A percentile compares a stretch with the other conserved stretches of the same genome.
Conservation (phyloP, 2,329 filamentous ascomycete genomes). For the Amesomyces nigricolor region DNA sequence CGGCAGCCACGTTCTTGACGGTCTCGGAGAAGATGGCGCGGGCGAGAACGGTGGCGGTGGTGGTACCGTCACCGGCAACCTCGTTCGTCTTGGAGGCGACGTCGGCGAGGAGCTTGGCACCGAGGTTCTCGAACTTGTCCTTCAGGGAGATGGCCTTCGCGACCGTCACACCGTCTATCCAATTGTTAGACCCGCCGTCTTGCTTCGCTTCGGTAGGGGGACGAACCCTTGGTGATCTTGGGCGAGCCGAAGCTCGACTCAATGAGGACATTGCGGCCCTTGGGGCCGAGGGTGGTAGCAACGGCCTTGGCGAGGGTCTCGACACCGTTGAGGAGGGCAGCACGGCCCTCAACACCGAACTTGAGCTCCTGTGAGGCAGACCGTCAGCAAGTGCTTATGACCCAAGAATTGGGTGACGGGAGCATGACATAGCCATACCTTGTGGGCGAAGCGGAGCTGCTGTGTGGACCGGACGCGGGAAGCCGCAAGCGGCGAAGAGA, state of each 20-base stretch:
- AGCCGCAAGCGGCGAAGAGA: conserved; percentile 60
- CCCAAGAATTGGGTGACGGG: background rate
- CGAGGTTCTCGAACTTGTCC: conserved; percentile 99
- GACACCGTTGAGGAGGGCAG: conserved; percentile 83
- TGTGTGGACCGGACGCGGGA: conserved; percentile 66
- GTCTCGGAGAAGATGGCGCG: conserved; percentile 99
- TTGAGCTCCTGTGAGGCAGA: conserved; percentile 73
- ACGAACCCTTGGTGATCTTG: conserved; percentile 95
- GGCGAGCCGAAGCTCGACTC: conserved; percentile 98
- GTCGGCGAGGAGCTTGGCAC: conserved; percentile 92
- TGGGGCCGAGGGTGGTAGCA: conserved; percentile 91
- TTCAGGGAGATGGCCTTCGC: conserved; percentile 85
- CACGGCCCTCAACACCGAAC: conserved; percentile 92
- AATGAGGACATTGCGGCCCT: conserved; percentile 97
- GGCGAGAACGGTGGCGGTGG: conserved; percentile 92
- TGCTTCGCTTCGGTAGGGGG: background rate
- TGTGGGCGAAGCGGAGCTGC: conserved; percentile 95
- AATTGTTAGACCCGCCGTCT: conserved; percentile 6
- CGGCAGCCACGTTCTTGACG: conserved; percentile 98
- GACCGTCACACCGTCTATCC: conserved; percentile 76
- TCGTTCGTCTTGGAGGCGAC: conserved; percentile 99
- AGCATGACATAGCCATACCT: conserved; percentile 61
- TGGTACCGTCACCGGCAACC: conserved; percentile 96
- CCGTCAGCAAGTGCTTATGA: conserved; percentile 29
- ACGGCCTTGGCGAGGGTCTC: conserved; percentile 96